Conservation (phyloP, 2,329 filamentous ascomycete species). For the Cladobotryum protrusum region DNA sequence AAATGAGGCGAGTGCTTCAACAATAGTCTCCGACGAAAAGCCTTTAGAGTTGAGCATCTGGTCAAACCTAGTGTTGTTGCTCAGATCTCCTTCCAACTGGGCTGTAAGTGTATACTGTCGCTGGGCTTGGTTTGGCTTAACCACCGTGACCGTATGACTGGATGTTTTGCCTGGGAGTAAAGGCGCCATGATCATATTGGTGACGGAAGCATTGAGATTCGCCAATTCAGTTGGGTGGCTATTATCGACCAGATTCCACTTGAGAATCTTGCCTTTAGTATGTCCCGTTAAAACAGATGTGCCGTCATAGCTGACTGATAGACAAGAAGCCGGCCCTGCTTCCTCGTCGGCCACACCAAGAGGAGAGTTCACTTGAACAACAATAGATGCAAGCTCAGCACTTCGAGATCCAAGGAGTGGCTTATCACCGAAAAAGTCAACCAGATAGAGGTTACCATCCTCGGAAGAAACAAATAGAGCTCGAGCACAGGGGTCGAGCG, state of each 20-base stretch:
- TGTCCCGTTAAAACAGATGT: conserved; percentile 77
- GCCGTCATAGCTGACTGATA: conserved; percentile 76
- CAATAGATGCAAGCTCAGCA: conserved; percentile 49
- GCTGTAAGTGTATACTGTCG: conserved; percentile 59
- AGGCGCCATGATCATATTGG: conserved; percentile 69
- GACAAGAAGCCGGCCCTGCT: conserved; percentile 57
- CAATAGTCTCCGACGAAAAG: conserved; percentile 40
- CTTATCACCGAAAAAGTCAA: conserved; percentile 62
- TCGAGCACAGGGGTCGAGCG: conserved; percentile 76
- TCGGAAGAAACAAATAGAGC: conserved; percentile 76
- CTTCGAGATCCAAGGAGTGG: conserved; percentile 48
- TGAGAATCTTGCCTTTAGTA: conserved; percentile 66
- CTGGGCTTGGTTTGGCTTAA: conserved; percentile 72
- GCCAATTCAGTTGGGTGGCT: conserved; percentile 61
- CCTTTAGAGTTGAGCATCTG: conserved; percentile 41
- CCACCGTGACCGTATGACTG: conserved; percentile 53
- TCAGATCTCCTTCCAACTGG: conserved; percentile 48
- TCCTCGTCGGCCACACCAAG: conserved; percentile 56
- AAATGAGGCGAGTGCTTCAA: conserved; percentile 45
- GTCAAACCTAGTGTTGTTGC: conserved; percentile 37
- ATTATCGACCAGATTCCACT: conserved; percentile 72
- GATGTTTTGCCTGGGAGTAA: conserved; percentile 41
- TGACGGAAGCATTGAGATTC: conserved; percentile 74
- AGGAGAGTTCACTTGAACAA: conserved; percentile 48
- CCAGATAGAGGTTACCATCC: conserved; percentile 70